Evolutionary conservation across 768 basidiomycete species (phyloP).

Genomic region (Paxillus ammoniavirescens): DNA sequence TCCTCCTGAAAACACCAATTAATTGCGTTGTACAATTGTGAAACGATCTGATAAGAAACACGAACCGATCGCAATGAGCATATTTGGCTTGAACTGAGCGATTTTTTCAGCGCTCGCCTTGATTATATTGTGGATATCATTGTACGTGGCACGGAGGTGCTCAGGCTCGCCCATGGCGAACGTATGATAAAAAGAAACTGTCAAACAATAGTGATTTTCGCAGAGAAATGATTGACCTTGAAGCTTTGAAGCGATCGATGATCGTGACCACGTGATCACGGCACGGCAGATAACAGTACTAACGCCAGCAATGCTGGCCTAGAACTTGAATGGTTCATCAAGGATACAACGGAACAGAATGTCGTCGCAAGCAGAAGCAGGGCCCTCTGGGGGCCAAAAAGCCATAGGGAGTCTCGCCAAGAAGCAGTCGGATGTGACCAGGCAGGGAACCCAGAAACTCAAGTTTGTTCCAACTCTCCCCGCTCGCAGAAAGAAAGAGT

Average conservation of each 20-base stretch:
- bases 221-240: no score
- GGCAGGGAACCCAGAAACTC: conserved; percentile 72
- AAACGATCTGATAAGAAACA: conserved; percentile 6
- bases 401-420: conserved; percentile 78
- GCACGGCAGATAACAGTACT: conserved; percentile 1
- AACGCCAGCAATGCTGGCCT: no score
- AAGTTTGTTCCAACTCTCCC: conserved; percentile 81
- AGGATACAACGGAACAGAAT: not conserved
- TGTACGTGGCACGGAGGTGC: conserved; percentile 80
- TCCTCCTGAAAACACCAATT: conserved; percentile 51
- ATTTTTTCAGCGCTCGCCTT: conserved; percentile 64
- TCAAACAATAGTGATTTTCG: no score
- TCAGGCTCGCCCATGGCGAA: conserved; percentile 41
- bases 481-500: conserved; percentile 78
- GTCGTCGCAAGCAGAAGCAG: conserved; percentile 9
- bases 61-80: conserved; percentile 80
- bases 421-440: conserved; percentile 65
- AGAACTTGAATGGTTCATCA: not conserved
- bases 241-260: not conserved
- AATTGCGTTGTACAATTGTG: not conserved
- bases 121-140: conserved; percentile 90
- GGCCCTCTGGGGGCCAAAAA: conserved; percentile 40
- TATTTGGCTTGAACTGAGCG: conserved; percentile 81
- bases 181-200: not conserved
- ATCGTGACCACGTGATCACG: conserved; percentile 15